A percentile compares a stretch with the other conserved stretches of the same genome.
phyloP scores from a whole-genome alignment of 169 alveolate genomes.

The Plasmodium vinckei region DNA sequence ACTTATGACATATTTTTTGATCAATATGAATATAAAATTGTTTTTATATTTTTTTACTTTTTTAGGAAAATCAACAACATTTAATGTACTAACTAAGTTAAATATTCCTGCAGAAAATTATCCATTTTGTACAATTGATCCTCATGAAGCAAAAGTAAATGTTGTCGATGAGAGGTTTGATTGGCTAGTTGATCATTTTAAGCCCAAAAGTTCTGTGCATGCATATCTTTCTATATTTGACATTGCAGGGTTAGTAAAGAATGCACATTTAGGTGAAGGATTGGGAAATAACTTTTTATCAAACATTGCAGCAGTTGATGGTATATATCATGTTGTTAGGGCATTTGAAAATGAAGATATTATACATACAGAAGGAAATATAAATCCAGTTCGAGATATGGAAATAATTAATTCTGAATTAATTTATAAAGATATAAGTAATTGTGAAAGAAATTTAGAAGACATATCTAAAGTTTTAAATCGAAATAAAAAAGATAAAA shows the following conservation, averaged over 20 bases:
- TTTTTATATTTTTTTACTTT: neutral
- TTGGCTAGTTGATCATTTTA: slow-evolving; percentile 93
- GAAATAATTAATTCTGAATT: slow-evolving; percentile 96
- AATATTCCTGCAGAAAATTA: slow-evolving; percentile 98
- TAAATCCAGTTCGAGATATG: slow-evolving; percentile 97
- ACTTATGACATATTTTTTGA: neutral
- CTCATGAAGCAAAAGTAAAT: slow-evolving; percentile 95
- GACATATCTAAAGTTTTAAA: slow-evolving; percentile 93
- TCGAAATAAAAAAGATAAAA: slow-evolving; percentile 93
- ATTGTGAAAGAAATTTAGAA: slow-evolving; percentile 89
- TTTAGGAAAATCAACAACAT: slow-evolving; percentile 97
- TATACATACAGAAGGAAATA: slow-evolving; percentile 98
- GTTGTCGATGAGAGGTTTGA: slow-evolving; percentile 96
- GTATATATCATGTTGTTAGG: slow-evolving; percentile 98
- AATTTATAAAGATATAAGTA: slow-evolving; percentile 95
- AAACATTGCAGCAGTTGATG: slow-evolving; percentile 98
- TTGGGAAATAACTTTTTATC: slow-evolving; percentile 99
- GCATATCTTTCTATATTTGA: slow-evolving; percentile 97
- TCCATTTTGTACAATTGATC: slow-evolving; percentile 97
- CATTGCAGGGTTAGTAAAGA: slow-evolving; percentile 99
- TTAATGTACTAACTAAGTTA: slow-evolving; percentile 96
- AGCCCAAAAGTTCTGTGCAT: slow-evolving; percentile 96
- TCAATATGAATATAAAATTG: neutral
- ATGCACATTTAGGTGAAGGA: slow-evolving; percentile 99
- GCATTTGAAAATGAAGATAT: slow-evolving; percentile 98